Evolutionary conservation across 306 rosid species (phyloP).

Genomic region (Cicer bijugum): DNA sequence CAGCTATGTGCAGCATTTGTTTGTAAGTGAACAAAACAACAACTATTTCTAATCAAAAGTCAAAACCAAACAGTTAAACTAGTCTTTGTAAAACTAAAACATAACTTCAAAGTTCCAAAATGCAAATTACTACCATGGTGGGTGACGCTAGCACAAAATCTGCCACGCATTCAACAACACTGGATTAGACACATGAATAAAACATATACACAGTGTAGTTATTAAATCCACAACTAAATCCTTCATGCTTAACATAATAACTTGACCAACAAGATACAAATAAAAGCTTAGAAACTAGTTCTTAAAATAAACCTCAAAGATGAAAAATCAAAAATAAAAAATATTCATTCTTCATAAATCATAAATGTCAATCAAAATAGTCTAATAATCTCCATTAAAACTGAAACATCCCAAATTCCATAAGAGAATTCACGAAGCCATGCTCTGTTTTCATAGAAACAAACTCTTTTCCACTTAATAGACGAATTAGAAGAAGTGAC

Average conservation of each 20-base stretch:
- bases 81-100: too few relatives aligned
- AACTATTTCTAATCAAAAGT: not conserved
- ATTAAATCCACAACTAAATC: too few relatives aligned
- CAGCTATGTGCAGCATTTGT: conserved; percentile 89
- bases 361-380: too few relatives aligned
- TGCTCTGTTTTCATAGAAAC: not conserved
- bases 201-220: not conserved
- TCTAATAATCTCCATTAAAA: too few relatives aligned
- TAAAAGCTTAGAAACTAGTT: too few relatives aligned
- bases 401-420: too few relatives aligned
- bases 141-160: not conserved
- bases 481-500: not conserved
- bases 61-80: not conserved
- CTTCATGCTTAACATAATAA: not conserved
- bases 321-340: too few relatives aligned
- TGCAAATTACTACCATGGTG: not conserved
- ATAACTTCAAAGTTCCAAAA: not conserved
- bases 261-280: too few relatives aligned
- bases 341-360: too few relatives aligned
- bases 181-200: too few relatives aligned
- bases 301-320: too few relatives aligned
- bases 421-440: not conserved
- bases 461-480: not conserved
- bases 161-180: not conserved
- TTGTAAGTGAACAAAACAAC: conserved; percentile 44